Conservation (phyloP, 495 filamentous ascomycete genomes). For the Aspergillus ostianus region DNA sequence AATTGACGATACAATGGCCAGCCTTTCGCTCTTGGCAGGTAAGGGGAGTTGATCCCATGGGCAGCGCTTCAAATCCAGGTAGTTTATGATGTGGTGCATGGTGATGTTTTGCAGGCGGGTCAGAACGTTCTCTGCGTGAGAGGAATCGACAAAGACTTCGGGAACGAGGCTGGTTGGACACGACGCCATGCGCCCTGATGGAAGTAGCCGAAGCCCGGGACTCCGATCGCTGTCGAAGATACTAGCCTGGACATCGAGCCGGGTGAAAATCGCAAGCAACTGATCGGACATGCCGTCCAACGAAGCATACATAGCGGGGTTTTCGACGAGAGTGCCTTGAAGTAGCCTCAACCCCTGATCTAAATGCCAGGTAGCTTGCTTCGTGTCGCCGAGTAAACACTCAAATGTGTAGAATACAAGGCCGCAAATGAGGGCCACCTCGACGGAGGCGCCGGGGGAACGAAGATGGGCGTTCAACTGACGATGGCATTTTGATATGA, state of each 20-base stretch:
- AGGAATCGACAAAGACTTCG: conserved; percentile 7
- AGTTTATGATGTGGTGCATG: background rate
- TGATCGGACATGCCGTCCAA: conserved; percentile 18
- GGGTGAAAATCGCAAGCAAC: conserved; percentile 17
- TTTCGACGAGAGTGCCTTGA: conserved; percentile 10
- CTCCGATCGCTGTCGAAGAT: conserved; percentile 19
- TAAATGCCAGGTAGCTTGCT: conserved; percentile 28
- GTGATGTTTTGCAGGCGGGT: background rate
- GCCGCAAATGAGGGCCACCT: conserved; percentile 32
- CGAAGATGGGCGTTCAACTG: conserved; percentile 21
- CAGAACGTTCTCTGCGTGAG: background rate
- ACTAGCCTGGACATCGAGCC: conserved; percentile 31
- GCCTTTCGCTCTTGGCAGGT: background rate
- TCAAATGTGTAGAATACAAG: conserved; percentile 34
- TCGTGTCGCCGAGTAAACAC: conserved; percentile 23
- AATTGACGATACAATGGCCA: background rate
- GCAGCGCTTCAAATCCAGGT: background rate
- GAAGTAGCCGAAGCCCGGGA: background rate
- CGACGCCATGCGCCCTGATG: conserved; percentile 3
- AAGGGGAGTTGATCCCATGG: background rate
- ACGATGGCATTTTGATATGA: conserved; percentile 23
- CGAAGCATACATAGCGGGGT: background rate
- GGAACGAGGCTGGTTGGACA: conserved; percentile 6
- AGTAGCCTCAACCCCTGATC: conserved; percentile 25
- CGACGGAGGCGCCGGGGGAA: conserved; percentile 16